Evolutionary conservation across 2,329 filamentous ascomycete genomes (phyloP), one percentile per base, ranked within the genome.

Genomic region (Ceratocystis diversiconidia): DNA sequence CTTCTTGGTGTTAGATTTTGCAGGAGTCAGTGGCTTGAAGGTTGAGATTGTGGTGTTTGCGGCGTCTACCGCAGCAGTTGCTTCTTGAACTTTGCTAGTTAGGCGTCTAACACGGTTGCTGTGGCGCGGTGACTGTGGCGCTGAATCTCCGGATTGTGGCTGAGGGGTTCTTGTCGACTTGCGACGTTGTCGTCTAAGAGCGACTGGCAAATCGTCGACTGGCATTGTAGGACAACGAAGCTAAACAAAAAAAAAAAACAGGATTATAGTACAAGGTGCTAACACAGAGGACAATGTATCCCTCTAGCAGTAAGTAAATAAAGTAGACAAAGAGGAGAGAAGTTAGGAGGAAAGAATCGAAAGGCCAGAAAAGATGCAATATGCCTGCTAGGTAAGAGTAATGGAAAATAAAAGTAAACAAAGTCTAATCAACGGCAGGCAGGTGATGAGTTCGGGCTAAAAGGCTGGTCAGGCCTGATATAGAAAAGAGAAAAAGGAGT

Each of bases 71-170:
- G 50, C 41, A 30, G 61, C 63, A 17, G 55, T 15, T 3, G 43
- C 50, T 19, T 64, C 63, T 55, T 46, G 44, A 5, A 62, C 25
- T 44, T 66, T 64, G 55, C 36, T 46, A 44, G 65, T 62, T 43
- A 25, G 65, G 12, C 65, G 65, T n/a, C 65, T 52, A 43, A 61
- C 17, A 19, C 65, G 65, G 52, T 44, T 66, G 55, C 61, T 66
- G 61, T 66, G 65, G 65, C 65, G 65, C 5, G 65, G 65, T 2
- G 65, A 64, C 41, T 32, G 50, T 46, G 55, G 65, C 30, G 52
- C 43, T 25, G 57, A 32, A 10, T 64, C 43, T 4, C 57, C 61
- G 44, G 41, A 28, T 5, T 64, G 62, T 61, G 65, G 65, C 65
- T 59, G 48, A 22, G 17, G 19, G n/a, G 46, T 43, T 28, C 36